Evolutionary conservation across 1,284 basidiomycete species (phyloP).

Genomic region (Sporisorium iseilematis-ciliati): DNA sequence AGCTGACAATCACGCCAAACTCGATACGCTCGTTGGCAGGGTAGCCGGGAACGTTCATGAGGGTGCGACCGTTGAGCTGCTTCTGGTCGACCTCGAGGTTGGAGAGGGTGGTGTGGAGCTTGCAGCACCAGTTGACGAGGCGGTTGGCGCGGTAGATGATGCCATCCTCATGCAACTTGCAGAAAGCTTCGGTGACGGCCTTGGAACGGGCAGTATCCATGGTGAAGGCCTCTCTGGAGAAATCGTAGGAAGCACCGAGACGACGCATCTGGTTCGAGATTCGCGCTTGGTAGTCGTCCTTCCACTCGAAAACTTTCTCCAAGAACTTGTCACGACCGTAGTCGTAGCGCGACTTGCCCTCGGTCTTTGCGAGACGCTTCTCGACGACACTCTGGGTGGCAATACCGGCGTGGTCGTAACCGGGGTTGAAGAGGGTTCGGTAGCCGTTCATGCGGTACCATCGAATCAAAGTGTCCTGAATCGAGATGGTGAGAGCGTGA

Average conservation of each 20-base stretch:
- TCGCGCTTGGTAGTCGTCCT: conserved; percentile 91
- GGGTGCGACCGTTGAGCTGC: conserved; percentile 86
- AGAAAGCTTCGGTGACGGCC: conserved; percentile 93
- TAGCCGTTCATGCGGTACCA: conserved; percentile 83
- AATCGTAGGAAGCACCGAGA: conserved; percentile 94
- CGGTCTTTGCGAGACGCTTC: conserved; percentile 85
- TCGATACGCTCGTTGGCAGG: conserved; percentile 93
- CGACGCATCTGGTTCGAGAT: conserved; percentile 91
- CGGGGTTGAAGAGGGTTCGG: conserved; percentile 89
- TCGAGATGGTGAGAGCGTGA: conserved; percentile 90
- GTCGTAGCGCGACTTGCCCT: conserved; percentile 89
- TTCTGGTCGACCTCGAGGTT: conserved; percentile 98
- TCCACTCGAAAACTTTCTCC: conserved; percentile 94
- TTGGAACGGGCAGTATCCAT: conserved; percentile 80
- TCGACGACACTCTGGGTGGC: conserved; percentile 99
- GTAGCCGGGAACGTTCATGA: conserved; percentile 93
- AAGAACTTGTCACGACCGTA: conserved; percentile 93
- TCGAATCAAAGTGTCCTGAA: conserved; percentile 80
- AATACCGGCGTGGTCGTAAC: conserved; percentile 98
- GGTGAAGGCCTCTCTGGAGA: conserved; percentile 93
- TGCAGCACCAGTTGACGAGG: conserved; percentile 98
- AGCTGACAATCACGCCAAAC: conserved; percentile 95
- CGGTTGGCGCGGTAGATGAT: conserved; percentile 96
- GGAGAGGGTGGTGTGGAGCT: conserved; percentile 93
- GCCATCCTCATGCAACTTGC: conserved; percentile 90